A percentile compares a stretch with the other conserved stretches of the same genome.
Conservation (phyloP, 805 yeast species). For the Lachancea thermotolerans region DNA sequence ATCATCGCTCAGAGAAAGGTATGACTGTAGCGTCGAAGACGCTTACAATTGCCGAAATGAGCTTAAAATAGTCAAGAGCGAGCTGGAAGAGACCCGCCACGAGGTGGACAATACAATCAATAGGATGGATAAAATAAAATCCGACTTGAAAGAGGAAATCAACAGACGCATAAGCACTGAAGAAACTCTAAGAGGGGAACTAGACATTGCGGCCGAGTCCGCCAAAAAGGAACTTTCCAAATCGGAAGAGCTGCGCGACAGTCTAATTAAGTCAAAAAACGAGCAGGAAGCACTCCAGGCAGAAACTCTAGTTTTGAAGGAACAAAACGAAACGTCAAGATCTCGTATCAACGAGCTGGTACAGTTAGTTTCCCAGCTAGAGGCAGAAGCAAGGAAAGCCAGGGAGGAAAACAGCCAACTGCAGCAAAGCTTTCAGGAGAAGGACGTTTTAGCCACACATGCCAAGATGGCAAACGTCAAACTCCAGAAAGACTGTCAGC, state of each 20-base stretch:
- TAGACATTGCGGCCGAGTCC: background rate
- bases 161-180: background rate
- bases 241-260: background rate
- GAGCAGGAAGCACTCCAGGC: slow-evolving; percentile 6
- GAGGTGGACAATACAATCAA: background rate
- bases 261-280: background rate
- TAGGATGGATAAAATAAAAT: background rate
- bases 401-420: background rate
- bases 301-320: slow-evolving; percentile 12
- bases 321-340: slow-evolving; percentile 9
- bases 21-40: slow-evolving; percentile 2
- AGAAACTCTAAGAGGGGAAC: background rate
- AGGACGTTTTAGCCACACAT: background rate
- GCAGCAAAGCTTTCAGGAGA: background rate
- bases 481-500: slow-evolving; percentile 17
- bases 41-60: slow-evolving; percentile 6
- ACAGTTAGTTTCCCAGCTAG: slow-evolving; percentile 1
- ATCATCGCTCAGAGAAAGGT: slow-evolving; percentile 3
- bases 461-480: slow-evolving; percentile 15
- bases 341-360: slow-evolving; percentile 4
- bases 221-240: background rate
- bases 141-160: background rate
- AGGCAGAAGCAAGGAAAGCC: slow-evolving; percentile 1
- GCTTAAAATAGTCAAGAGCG: background rate
- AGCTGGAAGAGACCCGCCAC: slow-evolving; percentile 2